These are phyloP conservation scores for Ascochyta clinopodiicola DNA, from an alignment of 2,329 filamentous ascomycete species.

Conservation along the genomic window DNA sequence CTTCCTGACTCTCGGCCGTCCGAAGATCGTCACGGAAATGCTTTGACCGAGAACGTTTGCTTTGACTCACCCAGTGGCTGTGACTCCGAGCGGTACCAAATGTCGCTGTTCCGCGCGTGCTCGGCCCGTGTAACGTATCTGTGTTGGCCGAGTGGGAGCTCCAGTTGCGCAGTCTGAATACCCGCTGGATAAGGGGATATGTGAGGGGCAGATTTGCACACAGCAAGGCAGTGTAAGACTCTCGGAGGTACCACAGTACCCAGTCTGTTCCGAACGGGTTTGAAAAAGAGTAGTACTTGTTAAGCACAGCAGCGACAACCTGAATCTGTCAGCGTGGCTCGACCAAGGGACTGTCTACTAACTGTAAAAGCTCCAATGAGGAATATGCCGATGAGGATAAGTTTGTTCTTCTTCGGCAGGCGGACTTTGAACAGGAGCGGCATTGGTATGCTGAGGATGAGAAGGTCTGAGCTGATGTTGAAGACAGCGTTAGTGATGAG, in stretches of 20 bases:
- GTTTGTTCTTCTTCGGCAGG: constrained; percentile 57
- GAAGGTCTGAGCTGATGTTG: constrained; percentile 56
- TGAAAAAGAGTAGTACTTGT: constrained; percentile 67
- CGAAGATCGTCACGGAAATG: constrained; percentile 22
- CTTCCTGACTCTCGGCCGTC: constrained; percentile 32
- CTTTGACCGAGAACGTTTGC: constrained; percentile 18
- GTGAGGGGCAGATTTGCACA: constrained; percentile 67
- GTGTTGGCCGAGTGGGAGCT: constrained; percentile 30
- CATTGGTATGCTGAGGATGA: constrained; percentile 56
- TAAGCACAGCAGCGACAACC: constrained; percentile 65
- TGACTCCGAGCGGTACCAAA: constrained; percentile 10
- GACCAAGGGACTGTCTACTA: constrained; percentile 1
- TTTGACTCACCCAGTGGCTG: constrained; percentile 22
- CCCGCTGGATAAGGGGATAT: constrained; percentile 62
- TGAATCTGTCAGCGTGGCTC: not conserved
- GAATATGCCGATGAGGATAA: constrained; percentile 63
- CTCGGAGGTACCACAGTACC: constrained; percentile 66
- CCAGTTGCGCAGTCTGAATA: constrained; percentile 50
- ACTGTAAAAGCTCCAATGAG: constrained; percentile 56
- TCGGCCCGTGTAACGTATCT: constrained; percentile 6
- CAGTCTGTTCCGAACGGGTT: constrained; percentile 63
- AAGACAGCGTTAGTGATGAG: constrained; percentile 50
- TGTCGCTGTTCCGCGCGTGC: constrained; percentile 5
- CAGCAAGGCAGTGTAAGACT: constrained; percentile 65
- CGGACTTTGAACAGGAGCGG: constrained; percentile 54